Base-by-base conservation (phyloP, 176 grass and related monocot species). In the Triticum timopheevii region DNA sequence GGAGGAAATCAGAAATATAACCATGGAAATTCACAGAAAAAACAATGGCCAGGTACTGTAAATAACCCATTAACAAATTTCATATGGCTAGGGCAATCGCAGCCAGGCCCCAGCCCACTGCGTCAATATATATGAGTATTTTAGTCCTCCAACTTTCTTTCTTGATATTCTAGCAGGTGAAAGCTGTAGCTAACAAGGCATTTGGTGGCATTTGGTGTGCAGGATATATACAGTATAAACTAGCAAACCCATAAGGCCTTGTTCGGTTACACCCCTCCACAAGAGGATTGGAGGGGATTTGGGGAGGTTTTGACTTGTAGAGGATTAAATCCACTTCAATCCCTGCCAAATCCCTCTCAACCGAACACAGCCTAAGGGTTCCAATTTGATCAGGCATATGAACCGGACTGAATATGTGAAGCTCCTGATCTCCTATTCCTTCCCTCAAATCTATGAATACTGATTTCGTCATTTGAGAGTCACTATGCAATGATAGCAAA, bases 1-100 rank as follows among this genome's bases (percentile, higher is more conserved):
- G 80, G 75, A 90, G 16, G n/a, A 87, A 49, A 75, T 67, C 67
- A 87, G 24, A 36, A 83, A 83, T 15, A 28, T 45, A 36, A 11
- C 11, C 3, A 28, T 0, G 73, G 24, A 79, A 78, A 56, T 50
- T 79, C 65, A n/a, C 27, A 61, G n/a, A 59, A 45, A 86, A 86
- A 47, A 63, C 24, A 58, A 27, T 62, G 70, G 7, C 34, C 38
- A 22, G 25, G 69, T 54, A 77, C 27, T 69, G 20, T 17, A 25
- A 74, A 33, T 72, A 73, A 33, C 8, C 40, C 28, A 40, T 63
- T 69, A 67, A 38, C 10, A 58, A 59, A 81, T 27, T 76, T 25
- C n/a, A 77, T 56, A 61, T 76, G 6, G 39, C 66, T 42, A 40
- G 42, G 24, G 59, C 66, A 62, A 59, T 8, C 4, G 2, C 78